Evolutionary conservation across 805 yeast species (phyloP), one percentile per base, ranked within the genome.

Genomic region (Metschnikowia kofuensis): DNA sequence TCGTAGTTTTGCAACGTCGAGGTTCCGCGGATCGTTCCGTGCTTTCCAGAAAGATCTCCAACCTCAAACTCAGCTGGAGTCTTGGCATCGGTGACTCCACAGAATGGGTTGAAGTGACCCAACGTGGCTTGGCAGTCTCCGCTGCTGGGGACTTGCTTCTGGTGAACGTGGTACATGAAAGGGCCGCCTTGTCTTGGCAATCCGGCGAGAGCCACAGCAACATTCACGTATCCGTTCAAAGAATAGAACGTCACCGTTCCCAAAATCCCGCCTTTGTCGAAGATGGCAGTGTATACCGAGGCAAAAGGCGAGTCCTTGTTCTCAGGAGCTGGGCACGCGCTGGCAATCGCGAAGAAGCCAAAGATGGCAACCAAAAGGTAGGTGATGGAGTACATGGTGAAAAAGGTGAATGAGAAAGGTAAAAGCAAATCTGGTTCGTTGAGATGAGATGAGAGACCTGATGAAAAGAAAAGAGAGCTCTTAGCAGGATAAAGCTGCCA

Each of bases 1-100:
- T 63, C 53, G 54, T 63, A 62, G 30, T 63, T 47, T 27, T 61
- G 48, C 14, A 57, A 34, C 42, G 52, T 28, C 11, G 66, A 51
- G 9, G 59, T 54, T 32, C 69, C 66, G 9, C 53, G 39, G 38
- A 71, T 60, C 38, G 38, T 45, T 27, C 77, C 76, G 54, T 70
- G 71, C 57, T 66, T 70, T 31, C 75, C 75, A 11, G 74, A 58
- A 48, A 72, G 69, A 53, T 72, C 76, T 40, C 76, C 74, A 35
- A 64, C 64, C 56, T 72, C 72, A 48, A 52, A 53, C 16, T 52
- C 62, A 10, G 63, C 62, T 9, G 52, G 44, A 21, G 53, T 49
- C 21, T 67, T 53, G 14, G 67, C 60, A 40, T 56, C 60, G 12
- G 48, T 54, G n/a, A 51, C 50, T 21, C 76, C 77, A 45, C 57